Base-by-base conservation (phyloP, 2,329 filamentous ascomycete species). In the Fusarium buharicum region DNA sequence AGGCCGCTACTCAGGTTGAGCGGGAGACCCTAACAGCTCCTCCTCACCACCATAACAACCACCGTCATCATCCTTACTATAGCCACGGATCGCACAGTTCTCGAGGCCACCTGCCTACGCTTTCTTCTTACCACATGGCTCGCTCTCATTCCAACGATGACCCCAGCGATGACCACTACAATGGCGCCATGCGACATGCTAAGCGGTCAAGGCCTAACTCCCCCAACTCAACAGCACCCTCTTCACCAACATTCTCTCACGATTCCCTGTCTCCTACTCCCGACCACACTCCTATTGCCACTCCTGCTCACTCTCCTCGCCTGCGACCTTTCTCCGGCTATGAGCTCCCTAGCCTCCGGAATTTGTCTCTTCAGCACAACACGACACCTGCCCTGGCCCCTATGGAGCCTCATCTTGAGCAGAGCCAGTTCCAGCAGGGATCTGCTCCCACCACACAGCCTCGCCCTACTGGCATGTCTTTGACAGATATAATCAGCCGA, bases 251-350 rank as follows among this genome's bases (percentile, higher is more conserved):
- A 4, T 97, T 97, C 76, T 97, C 94, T 3, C 93, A 97, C 78
- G 93, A 97, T 77, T 97, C 94, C 11, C 85, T 94, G 41, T 98
- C 94, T 10, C 95, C 94, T 5, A 99, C 94, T 2, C 95, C 94
- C 11, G 94, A 98, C 73, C 93, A 97, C 81, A 98, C 95, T n/a
- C 94, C 94, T n/a, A 87, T 98, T 52, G 94, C 93, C 24, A 99
- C 94, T 6, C 94, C 94, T 5, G 94, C 93, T 38, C 95, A 98
- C 77, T 97, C 93, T 16, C 95, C 95, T 47, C 91, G 95, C 38
- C 83, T 99, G 67, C 86, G 93, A 59, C 92, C 94, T 4, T 90
- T 91, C 72, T 86, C 90, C 66, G 84, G 94, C 50, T 79, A 81
- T 69, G 93, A 97, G 75, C 83, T 98, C 50, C 94, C 95, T 28